Evolutionary conservation across 2,329 filamentous ascomycete genomes (phyloP).

Genomic region (Verticillium longisporum): DNA sequence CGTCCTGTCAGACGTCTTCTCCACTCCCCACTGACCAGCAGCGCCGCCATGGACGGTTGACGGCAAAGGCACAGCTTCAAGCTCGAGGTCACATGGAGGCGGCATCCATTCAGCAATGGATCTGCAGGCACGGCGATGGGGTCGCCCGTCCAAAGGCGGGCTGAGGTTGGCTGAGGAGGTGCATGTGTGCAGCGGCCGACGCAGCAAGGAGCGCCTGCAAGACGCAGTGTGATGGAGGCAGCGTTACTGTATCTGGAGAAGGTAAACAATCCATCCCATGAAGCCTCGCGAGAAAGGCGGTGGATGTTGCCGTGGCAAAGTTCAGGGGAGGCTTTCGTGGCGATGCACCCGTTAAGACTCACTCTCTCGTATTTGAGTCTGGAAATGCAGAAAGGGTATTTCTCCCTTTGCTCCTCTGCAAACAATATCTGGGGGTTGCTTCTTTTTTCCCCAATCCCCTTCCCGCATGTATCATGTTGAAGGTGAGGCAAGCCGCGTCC

Average conservation of each 20-base stretch:
- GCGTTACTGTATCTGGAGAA: constrained; percentile 1
- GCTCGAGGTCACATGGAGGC: background rate
- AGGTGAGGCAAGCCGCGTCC: background rate
- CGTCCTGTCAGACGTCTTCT: background rate
- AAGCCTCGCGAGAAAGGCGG: background rate
- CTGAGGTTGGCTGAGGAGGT: background rate
- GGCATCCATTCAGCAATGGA: background rate
- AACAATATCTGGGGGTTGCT: background rate
- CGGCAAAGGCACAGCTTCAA: background rate
- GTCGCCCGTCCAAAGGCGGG: background rate
- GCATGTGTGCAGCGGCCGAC: background rate
- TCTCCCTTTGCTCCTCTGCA: background rate
- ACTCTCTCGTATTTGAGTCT: background rate
- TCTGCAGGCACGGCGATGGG: background rate
- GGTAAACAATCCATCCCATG: background rate
- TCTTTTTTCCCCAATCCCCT: background rate
- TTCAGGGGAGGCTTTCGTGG: background rate
- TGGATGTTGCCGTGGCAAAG: background rate
- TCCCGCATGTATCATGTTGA: background rate
- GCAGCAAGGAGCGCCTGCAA: background rate
- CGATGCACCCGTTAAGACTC: background rate
- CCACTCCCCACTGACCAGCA: background rate
- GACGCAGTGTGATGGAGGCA: background rate
- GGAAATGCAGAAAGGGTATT: background rate
- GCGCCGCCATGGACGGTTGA: background rate